Evolutionary conservation across 225 moss, liverwort and hornwort genomes (phyloP).

Genomic region (Lunularia cruciata): DNA sequence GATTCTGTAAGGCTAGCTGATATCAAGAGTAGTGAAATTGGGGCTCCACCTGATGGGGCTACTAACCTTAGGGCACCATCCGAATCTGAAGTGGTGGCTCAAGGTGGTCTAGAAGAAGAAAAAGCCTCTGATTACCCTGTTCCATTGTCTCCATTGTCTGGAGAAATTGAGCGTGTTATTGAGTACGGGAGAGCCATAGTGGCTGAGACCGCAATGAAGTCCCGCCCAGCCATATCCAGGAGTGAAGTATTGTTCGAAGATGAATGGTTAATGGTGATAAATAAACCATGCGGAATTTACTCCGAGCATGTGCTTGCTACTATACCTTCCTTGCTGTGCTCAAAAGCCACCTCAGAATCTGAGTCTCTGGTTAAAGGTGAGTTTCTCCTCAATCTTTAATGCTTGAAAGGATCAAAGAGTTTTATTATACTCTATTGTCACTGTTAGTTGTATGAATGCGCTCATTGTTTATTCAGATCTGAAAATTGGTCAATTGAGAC

Average conservation of each 20-base stretch:
- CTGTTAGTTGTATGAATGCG: no score
- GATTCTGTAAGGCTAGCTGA: not conserved
- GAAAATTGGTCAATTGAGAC: no score
- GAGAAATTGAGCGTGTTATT: constrained; percentile 61
- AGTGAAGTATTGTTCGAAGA: constrained; percentile 73
- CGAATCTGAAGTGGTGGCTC: not conserved
- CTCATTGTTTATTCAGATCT: no score
- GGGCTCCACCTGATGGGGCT: not conserved
- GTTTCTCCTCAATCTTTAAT: not conserved
- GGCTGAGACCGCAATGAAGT: constrained; percentile 87
- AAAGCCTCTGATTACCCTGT: constrained; percentile 52
- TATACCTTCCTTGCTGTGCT: constrained; percentile 45
- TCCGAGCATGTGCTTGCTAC: constrained; percentile 88
- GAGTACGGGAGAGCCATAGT: constrained; percentile 83
- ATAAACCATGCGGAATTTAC: constrained; percentile 86
- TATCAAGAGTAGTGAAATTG: not conserved
- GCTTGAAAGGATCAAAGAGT: no score
- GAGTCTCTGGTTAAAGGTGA: constrained; percentile 13
- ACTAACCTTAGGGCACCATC: not conserved
- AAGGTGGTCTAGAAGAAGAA: constrained; percentile 21
- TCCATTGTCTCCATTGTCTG: constrained; percentile 78
- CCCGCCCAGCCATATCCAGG: constrained; percentile 59
- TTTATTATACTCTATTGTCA: no score
- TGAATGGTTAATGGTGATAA: constrained; percentile 81
- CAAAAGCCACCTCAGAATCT: constrained; percentile 12